Evolutionary conservation across 345 rosid species (phyloP).

Genomic region (Populus ilicifolia): DNA sequence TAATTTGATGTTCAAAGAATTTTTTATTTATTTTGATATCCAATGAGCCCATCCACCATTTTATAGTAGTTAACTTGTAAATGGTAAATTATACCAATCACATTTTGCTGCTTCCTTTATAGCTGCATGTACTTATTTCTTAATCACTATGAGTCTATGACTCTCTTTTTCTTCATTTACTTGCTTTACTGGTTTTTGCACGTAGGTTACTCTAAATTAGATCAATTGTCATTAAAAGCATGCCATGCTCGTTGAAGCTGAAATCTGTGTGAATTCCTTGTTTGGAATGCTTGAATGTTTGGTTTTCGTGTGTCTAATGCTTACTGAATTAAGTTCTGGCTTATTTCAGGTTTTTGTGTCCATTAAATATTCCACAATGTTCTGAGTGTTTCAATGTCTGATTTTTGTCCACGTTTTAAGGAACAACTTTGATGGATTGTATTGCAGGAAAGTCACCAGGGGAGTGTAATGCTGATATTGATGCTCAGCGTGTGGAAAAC

Average conservation of each 20-base stretch:
- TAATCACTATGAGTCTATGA: not conserved
- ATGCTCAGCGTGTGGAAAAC: conserved; percentile 32
- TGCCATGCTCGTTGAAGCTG: not conserved
- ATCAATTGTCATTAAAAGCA: not conserved
- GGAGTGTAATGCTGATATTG: conserved; percentile 30
- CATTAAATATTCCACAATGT: not conserved
- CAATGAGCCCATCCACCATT: not conserved
- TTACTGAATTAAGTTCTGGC: not conserved
- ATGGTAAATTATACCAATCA: not conserved
- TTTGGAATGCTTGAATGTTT: not conserved
- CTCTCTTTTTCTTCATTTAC: not conserved
- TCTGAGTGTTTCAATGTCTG: not conserved
- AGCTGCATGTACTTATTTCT: not conserved
- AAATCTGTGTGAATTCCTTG: not conserved
- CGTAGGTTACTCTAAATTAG: not conserved
- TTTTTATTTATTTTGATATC: not conserved
- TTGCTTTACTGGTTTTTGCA: not conserved
- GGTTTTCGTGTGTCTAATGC: not conserved
- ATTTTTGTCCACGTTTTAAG: conserved; percentile 8
- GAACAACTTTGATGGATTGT: conserved; percentile 25
- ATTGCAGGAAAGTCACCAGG: conserved; percentile 41
- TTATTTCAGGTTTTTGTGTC: not conserved
- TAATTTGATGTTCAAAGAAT: not conserved
- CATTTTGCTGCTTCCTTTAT: not conserved
- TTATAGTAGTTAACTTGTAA: not conserved